Evolutionary conservation across 225 moss, liverwort and hornwort species (phyloP), one percentile per base, ranked within the genome.

Genomic region (Sphagnum contortum): DNA sequence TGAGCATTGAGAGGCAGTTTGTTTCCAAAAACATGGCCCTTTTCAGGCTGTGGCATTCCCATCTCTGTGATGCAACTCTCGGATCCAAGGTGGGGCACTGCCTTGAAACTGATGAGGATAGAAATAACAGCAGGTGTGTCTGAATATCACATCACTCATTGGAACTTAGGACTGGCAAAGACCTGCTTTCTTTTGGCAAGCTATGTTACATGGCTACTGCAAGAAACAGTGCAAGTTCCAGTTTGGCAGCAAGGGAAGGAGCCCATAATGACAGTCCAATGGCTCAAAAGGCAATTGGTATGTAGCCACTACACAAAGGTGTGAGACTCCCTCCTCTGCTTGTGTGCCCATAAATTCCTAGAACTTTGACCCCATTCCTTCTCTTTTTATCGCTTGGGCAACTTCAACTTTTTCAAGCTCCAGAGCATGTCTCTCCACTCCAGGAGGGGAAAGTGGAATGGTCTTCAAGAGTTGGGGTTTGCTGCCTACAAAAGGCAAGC

Each of bases 171-270:
- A 75, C 75, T 73, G 74, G 65, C 75, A 59, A 58, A 68, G 73
- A 75, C 81, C 70, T 72, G 77, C 78, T 69, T 76, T 75, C 53
- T 72, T 74, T 76, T 69, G 65, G 71, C 72, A 76, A 64, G 75
- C 65, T 92, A 92, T 83, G 73, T 77, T 89, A 89, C 92, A 88
- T 75, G 75, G 77, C 71, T 70, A 83, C 29, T 83, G 87, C 89
- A 72, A 75, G 64, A 80, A 55, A 68, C 29, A 29, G 29, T 29
- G 29, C 29, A 29, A 29, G 29, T 29, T 29, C 29, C 29, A 29
- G 29, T 67, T 57, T 69, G 83, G 78, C 71, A 70, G 60, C 62
- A 76, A 69, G 80, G 57, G 51, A 71, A 65, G 77, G 79, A 68
- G 71, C 74, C 12, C 55, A 45, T 60, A 73, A 73, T 72, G 57